A percentile compares a stretch with the other conserved stretches of the same genome.
Evolutionary conservation across 768 basidiomycete genomes (phyloP).

Genomic region (Obba rivulosa): DNA sequence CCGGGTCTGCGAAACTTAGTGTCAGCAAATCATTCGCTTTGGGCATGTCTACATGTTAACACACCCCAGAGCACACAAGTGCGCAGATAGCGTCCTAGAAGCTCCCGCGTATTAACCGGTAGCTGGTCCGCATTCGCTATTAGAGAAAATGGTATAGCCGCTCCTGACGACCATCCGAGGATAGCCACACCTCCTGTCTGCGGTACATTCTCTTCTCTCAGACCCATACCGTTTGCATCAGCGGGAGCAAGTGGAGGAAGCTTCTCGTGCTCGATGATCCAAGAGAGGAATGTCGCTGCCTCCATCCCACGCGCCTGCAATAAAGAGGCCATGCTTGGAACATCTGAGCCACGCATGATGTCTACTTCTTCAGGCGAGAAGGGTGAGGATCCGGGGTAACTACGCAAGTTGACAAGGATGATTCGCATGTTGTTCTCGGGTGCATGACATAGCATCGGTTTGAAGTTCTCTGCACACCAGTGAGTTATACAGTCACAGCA

Average conservation of each 20-base stretch:
- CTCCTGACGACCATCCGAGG: conserved; percentile 34
- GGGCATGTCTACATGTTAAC: conserved; percentile 1
- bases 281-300: conserved; percentile 26
- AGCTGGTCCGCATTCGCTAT: conserved; percentile 5
- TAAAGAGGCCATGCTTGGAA: conserved; percentile 17
- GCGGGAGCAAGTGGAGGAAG: conserved; percentile 22
- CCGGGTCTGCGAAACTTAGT: conserved; percentile 2
- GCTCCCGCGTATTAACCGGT: neutral
- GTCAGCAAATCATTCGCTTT: neutral
- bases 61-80: conserved; percentile 1
- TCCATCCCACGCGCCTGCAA: conserved; percentile 27
- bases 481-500: too few relatives aligned
- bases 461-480: neutral
- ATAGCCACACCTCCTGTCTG: conserved; percentile 7
- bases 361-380: conserved; percentile 15
- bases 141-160: conserved; percentile 17
- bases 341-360: conserved; percentile 6
- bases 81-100: conserved; percentile 3
- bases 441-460: conserved; percentile 14
- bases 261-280: conserved; percentile 23
- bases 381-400: conserved; percentile 21
- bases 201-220: too few relatives aligned
- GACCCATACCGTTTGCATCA: too few relatives aligned
- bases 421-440: conserved; percentile 16
- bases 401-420: conserved; percentile 19